Conservation (phyloP, 148 eudicot genomes). For the Chenopodium formosanum region DNA sequence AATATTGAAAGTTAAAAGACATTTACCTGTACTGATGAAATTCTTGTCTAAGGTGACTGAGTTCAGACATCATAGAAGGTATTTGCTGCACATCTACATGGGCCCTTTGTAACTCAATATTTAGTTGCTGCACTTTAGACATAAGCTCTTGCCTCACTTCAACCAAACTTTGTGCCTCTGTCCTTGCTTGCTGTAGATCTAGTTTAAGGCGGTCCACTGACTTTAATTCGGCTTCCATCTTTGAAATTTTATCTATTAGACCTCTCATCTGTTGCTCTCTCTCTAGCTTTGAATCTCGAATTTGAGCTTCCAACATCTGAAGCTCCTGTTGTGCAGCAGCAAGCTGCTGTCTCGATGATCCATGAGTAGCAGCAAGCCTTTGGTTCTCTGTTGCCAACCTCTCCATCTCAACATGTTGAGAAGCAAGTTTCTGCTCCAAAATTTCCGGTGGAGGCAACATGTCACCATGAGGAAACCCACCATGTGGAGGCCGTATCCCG, state of each 20-base stretch:
- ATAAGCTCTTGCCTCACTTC: constrained; percentile 79
- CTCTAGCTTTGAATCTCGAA: constrained; percentile 59
- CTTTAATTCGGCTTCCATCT: constrained; percentile 79
- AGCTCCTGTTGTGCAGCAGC: constrained; percentile 86
- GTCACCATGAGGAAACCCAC: constrained; percentile 69
- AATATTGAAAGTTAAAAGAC: background rate
- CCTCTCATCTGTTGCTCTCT: constrained; percentile 77
- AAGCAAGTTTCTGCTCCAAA: constrained; percentile 84
- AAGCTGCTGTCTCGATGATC: constrained; percentile 77
- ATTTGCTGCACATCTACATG: constrained; percentile 66
- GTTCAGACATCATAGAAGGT: constrained; percentile 74
- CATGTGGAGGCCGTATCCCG: constrained; percentile 57
- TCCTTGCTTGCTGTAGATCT: constrained; percentile 76
- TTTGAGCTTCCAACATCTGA: constrained; percentile 61
- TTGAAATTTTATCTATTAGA: constrained; percentile 58
- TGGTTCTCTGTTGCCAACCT: constrained; percentile 81
- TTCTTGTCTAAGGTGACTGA: constrained; percentile 78
- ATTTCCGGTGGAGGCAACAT: constrained; percentile 81
- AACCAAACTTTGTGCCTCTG: constrained; percentile 78
- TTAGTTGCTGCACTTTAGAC: constrained; percentile 58
- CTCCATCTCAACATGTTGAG: constrained; percentile 81
- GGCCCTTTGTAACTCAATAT: constrained; percentile 69
- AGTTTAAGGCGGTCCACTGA: constrained; percentile 60
- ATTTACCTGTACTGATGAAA: constrained; percentile 86
- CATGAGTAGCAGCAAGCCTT: constrained; percentile 94